A percentile compares a stretch with the other conserved stretches of the same genome.
These are phyloP conservation scores for Guyanaporus albipodus DNA, from an alignment of 768 basidiomycete genomes.

Conservation along the genomic window DNA sequence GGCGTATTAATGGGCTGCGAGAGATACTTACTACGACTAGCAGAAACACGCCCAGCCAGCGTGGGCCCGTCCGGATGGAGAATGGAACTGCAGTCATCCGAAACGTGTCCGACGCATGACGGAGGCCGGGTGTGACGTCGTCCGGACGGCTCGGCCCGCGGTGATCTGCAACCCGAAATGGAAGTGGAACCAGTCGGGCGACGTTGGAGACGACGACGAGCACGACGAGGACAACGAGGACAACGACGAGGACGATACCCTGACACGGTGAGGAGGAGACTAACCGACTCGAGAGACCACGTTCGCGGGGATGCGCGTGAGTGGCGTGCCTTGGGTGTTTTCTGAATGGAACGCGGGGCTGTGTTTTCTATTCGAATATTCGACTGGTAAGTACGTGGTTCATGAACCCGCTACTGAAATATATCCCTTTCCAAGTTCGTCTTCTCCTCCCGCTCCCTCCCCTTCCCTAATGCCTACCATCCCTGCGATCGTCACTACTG, in stretches of 20 bases:
- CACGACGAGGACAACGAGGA: neutral
- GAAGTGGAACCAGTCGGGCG: too few relatives aligned
- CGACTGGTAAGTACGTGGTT: too few relatives aligned
- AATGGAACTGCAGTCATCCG: too few relatives aligned
- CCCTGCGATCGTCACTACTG: slow-evolving; percentile 34
- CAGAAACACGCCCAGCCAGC: too few relatives aligned
- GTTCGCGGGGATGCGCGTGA: neutral
- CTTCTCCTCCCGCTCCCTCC: neutral
- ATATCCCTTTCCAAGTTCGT: too few relatives aligned
- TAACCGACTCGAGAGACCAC: neutral
- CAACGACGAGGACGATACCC: neutral
- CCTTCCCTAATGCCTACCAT: slow-evolving; percentile 24
- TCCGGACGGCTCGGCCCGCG: slow-evolving; percentile 13
- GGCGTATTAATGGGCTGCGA: too few relatives aligned
- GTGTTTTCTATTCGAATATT: slow-evolving; percentile 31
- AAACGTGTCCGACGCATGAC: too few relatives aligned
- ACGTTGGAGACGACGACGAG: neutral
- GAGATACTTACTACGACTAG: too few relatives aligned
- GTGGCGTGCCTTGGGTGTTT: slow-evolving; percentile 7
- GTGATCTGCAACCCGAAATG: slow-evolving; percentile 26
- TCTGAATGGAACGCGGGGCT: slow-evolving; percentile 24
- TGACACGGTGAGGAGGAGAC: too few relatives aligned
- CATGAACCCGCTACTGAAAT: too few relatives aligned
- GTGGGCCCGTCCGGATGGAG: too few relatives aligned
- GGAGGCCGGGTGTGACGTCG: too few relatives aligned